Evolutionary conservation across 2,329 filamentous ascomycete species (phyloP).

Genomic region (Cryphonectria radicalis): DNA sequence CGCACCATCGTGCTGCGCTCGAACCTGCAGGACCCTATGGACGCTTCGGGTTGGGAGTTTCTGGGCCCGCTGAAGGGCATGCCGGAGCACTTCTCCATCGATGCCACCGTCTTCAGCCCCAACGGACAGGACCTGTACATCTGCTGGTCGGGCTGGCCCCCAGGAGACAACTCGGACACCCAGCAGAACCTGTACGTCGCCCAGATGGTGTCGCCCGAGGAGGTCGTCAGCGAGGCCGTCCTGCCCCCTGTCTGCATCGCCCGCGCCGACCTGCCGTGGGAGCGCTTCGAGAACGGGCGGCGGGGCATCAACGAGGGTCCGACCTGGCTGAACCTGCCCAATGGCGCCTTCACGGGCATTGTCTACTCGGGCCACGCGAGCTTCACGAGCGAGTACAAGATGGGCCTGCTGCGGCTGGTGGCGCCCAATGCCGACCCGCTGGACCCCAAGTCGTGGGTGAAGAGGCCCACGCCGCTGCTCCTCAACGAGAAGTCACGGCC

Average conservation of each 20-base stretch:
- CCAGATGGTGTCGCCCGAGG: constrained; percentile 31
- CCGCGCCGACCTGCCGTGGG: constrained; percentile 29
- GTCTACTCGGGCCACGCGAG: constrained; percentile 33
- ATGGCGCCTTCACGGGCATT: constrained; percentile 31
- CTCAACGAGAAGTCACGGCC: constrained; percentile 22
- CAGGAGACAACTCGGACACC: constrained; percentile 29
- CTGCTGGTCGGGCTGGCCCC: constrained; percentile 34
- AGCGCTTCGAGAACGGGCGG: constrained; percentile 30
- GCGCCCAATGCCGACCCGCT: constrained; percentile 29
- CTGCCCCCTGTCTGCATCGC: constrained; percentile 30
- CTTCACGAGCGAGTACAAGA: constrained; percentile 33
- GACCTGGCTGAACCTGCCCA: constrained; percentile 31
- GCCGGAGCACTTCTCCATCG: constrained; percentile 33
- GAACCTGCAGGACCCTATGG: constrained; percentile 25
- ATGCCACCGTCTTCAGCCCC: constrained; percentile 30
- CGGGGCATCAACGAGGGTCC: constrained; percentile 33
- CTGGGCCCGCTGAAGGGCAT: constrained; percentile 31
- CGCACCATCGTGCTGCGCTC: constrained; percentile 27
- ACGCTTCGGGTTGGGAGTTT: constrained; percentile 30
- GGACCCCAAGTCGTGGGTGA: constrained; percentile 24
- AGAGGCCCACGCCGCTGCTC: constrained; percentile 25
- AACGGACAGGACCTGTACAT: constrained; percentile 28
- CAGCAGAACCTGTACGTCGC: constrained; percentile 33
- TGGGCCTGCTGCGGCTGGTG: constrained; percentile 29
- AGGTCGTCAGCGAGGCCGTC: constrained; percentile 25